phyloP scores from a whole-genome alignment of 306 rosid genomes.

The Quercus bicolor region DNA sequence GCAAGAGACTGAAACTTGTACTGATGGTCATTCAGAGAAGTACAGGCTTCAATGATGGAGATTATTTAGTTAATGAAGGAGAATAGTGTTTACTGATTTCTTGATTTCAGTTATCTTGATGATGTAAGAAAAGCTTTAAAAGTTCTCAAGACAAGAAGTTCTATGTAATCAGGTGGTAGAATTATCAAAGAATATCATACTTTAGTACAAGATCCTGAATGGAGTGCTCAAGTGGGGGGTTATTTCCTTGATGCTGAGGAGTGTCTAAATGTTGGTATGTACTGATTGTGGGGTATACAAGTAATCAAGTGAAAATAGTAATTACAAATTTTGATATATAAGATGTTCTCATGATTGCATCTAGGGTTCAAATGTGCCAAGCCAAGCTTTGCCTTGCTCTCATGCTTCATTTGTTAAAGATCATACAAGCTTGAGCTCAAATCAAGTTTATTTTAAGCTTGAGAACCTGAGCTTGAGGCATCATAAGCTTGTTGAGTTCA shows the following conservation, averaged over 20 bases:
- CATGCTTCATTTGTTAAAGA: too few species aligned
- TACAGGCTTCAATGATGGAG: background rate
- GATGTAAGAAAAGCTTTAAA: background rate
- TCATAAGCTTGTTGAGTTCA: too few species aligned
- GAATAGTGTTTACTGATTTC: background rate
- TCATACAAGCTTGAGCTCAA: too few species aligned
- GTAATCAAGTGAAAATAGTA: background rate
- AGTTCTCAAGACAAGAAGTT: background rate
- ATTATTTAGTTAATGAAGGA: background rate
- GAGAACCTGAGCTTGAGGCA: too few species aligned
- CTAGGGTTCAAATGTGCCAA: too few species aligned
- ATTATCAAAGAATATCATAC: background rate
- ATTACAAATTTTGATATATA: background rate
- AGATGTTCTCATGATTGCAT: background rate
- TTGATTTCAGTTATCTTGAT: background rate
- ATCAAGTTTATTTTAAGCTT: too few species aligned
- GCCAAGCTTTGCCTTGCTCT: too few species aligned
- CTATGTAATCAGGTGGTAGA: background rate
- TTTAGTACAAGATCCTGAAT: background rate
- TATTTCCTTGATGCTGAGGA: background rate
- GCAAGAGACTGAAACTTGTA: background rate
- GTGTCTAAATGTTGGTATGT: background rate
- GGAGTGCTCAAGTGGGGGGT: background rate
- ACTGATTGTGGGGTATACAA: background rate
- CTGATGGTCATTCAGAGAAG: background rate